Evolutionary conservation across 352 stramenopile species (phyloP).

Genomic region (Phytophthora citrophthora): DNA sequence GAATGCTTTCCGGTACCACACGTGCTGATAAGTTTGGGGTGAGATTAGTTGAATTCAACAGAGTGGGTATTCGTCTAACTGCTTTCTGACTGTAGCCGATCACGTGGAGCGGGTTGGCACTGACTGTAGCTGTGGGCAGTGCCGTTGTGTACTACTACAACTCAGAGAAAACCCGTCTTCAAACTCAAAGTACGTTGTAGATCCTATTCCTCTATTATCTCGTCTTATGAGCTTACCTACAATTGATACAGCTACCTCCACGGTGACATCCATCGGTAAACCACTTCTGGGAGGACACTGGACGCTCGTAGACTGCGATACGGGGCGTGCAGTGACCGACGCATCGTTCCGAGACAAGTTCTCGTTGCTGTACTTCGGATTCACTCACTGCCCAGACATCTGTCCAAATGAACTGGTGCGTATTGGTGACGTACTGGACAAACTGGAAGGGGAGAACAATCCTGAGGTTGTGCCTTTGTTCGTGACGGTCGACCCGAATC

Average conservation of each 20-base stretch:
- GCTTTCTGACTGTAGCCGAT: conserved; percentile 58
- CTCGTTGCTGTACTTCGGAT: conserved; percentile 99
- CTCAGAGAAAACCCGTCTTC: conserved; percentile 82
- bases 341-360: conserved; percentile 92
- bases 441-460: conserved; percentile 66
- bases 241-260: conserved; percentile 57
- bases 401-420: conserved; percentile 99
- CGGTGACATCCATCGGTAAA: conserved; percentile 90
- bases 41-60: conserved; percentile 13
- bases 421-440: conserved; percentile 94
- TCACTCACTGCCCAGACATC: conserved; percentile 99
- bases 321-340: conserved; percentile 85
- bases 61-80: neutral
- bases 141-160: conserved; percentile 88
- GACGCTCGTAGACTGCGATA: conserved; percentile 92
- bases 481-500: conserved; percentile 97
- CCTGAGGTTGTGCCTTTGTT: conserved; percentile 92
- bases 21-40: conserved; percentile 67
- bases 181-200: conserved; percentile 69
- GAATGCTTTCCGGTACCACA: conserved; percentile 40
- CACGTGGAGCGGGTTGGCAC: conserved; percentile 76
- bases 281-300: conserved; percentile 90
- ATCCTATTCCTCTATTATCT: neutral
- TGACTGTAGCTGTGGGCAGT: conserved; percentile 65
- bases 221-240: neutral